These are phyloP conservation scores for Marvania coccoides DNA, from an alignment of 139 green algal genomes.

Conservation along the genomic window DNA sequence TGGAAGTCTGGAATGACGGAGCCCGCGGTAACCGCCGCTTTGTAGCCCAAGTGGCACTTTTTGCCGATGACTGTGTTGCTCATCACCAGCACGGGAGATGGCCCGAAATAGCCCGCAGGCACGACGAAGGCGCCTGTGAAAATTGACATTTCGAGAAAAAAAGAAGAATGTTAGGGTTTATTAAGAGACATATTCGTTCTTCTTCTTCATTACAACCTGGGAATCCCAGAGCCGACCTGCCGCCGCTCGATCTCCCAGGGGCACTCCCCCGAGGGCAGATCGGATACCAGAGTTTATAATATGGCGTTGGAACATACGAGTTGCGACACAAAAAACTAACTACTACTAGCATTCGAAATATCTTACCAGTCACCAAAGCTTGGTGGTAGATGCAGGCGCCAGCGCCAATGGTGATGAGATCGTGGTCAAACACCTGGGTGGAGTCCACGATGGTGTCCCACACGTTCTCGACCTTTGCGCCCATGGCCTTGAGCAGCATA, in stretches of 20 bases:
- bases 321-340: too few species aligned
- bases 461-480: background rate
- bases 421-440: background rate
- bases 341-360: too few species aligned
- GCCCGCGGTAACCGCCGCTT: background rate
- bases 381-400: background rate
- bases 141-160: too few species aligned
- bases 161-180: too few species aligned
- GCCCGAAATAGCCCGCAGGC: background rate
- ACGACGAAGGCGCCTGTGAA: background rate
- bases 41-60: conserved; percentile 3
- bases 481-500: background rate
- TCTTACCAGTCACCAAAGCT: background rate
- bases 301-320: too few species aligned
- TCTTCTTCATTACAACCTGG: too few species aligned
- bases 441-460: background rate
- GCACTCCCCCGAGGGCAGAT: too few species aligned
- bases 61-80: background rate
- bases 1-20: background rate
- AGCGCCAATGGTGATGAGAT: background rate
- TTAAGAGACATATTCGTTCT: too few species aligned
- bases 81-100: background rate
- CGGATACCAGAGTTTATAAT: too few species aligned
- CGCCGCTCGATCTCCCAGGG: too few species aligned
- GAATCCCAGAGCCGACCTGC: too few species aligned